phyloP scores from a whole-genome alignment of 2,329 filamentous ascomycete genomes.

The Aspergillus candidus region DNA sequence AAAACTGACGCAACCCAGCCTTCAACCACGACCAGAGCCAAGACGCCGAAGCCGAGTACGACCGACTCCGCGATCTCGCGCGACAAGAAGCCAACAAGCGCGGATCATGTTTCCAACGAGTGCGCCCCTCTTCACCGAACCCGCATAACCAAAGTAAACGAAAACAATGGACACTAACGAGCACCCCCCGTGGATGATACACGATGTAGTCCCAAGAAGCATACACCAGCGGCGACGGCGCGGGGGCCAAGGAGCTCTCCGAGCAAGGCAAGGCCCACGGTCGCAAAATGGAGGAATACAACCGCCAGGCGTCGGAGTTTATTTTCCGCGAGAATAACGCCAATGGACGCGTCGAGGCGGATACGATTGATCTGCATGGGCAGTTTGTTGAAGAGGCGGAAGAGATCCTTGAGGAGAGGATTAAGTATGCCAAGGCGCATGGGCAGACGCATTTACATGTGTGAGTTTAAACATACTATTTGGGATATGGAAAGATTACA shows the following conservation, averaged over 20 bases:
- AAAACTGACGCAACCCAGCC: conserved; percentile 44
- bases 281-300: conserved; percentile 78
- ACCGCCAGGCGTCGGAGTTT: conserved; percentile 82
- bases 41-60: conserved; percentile 78
- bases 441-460: conserved; percentile 83
- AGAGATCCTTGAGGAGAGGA: conserved; percentile 78
- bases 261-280: conserved; percentile 82
- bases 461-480: conserved; percentile 32
- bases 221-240: conserved; percentile 77
- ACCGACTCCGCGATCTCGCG: conserved; percentile 78
- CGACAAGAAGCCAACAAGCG: conserved; percentile 74
- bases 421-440: conserved; percentile 65
- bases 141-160: background rate
- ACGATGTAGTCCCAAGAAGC: conserved; percentile 62
- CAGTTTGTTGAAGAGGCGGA: conserved; percentile 94
- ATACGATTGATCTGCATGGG: conserved; percentile 91
- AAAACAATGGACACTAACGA: background rate
- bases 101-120: conserved; percentile 67
- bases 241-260: conserved; percentile 72
- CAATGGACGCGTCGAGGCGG: conserved; percentile 62
- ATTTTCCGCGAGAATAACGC: conserved; percentile 97
- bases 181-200: too few relatives aligned
- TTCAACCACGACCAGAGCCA: conserved; percentile 66
- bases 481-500: background rate
- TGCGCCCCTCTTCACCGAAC: conserved; percentile 29